Percentiles rank a stretch among this genome's conserved stretches.
Conservation (phyloP, 179 eudicot species). For the Camellia oleifera region DNA sequence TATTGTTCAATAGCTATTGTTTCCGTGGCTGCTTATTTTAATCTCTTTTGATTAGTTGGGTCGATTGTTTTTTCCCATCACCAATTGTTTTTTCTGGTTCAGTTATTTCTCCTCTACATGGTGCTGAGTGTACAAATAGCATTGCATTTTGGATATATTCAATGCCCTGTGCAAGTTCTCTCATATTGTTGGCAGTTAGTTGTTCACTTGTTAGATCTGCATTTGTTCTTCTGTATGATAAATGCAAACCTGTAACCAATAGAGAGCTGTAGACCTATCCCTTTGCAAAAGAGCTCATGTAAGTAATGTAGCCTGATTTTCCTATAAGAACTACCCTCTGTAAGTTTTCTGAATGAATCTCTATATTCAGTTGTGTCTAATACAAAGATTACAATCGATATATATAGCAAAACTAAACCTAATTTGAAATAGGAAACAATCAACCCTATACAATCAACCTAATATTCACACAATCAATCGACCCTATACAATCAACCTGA, state of each 20-base stretch:
- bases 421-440: too few relatives aligned
- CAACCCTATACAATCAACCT: too few relatives aligned
- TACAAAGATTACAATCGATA: too few relatives aligned
- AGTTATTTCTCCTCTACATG: background rate
- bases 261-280: constrained; percentile 4
- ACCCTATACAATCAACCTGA: too few relatives aligned
- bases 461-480: too few relatives aligned
- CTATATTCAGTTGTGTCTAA: too few relatives aligned
- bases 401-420: background rate
- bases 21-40: background rate
- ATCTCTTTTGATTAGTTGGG: constrained; percentile 8
- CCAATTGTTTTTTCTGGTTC: too few relatives aligned
- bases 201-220: background rate
- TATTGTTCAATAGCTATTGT: background rate
- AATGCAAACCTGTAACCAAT: background rate
- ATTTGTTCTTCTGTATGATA: background rate
- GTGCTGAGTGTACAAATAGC: background rate
- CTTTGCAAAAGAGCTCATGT: background rate
- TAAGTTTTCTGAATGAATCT: too few relatives aligned
- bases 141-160: background rate
- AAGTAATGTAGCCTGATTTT: constrained; percentile 5
- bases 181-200: background rate
- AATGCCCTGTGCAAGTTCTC: background rate
- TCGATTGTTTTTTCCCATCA: too few relatives aligned
- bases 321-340: background rate